Base-by-base conservation (phyloP, 1,284 basidiomycete genomes). In the Ustilago lituana region DNA sequence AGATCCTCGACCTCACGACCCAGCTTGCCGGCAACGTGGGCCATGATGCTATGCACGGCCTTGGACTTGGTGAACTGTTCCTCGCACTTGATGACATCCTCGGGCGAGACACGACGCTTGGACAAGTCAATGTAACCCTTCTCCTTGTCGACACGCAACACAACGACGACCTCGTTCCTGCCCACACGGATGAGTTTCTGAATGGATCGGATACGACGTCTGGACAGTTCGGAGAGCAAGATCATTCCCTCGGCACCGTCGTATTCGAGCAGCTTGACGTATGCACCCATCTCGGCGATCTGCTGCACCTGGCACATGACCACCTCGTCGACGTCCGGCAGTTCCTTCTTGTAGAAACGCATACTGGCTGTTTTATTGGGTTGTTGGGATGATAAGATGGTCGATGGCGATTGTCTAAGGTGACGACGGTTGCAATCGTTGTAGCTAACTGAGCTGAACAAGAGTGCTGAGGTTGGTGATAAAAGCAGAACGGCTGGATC, bases 231-330 rank as follows among this genome's bases (percentile, higher is more conserved):
- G 9, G 95, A 97, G 20, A 98, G 89, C 26, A 98, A 85, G 76
- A 99, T 98, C 95, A 99, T 99, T 76, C 96, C 95, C 83, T 99
- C 96, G 59, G 95, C 96, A 82, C 94, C 94, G 84, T 98, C 95
- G 82, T 98, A 98, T 84, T 98, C 94, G 79, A 98, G 89, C 76
- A 99, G 87, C 84, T 97, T 97, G 74, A 99, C 96, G 83, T 99
- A 98, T 48, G 96, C 95, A 54, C 96, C 95, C 94, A 98, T 98
- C 84, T 98, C 95, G 60, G 94, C 94, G 78, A 98, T 98, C 85
- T 96, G 93, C 83, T 93, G 92, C 71, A 98, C 95, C 84, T 98
- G 94, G 41, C 97, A 94, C 94, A 98, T 97, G 83, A 98, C 94
- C 65, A 98, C 89, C 84, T 97, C 92, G 83, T 98, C 95, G 57